These are phyloP conservation scores for Calonectria leucothoes DNA, from an alignment of 2,329 filamentous ascomycete genomes.

Conservation along the genomic window DNA sequence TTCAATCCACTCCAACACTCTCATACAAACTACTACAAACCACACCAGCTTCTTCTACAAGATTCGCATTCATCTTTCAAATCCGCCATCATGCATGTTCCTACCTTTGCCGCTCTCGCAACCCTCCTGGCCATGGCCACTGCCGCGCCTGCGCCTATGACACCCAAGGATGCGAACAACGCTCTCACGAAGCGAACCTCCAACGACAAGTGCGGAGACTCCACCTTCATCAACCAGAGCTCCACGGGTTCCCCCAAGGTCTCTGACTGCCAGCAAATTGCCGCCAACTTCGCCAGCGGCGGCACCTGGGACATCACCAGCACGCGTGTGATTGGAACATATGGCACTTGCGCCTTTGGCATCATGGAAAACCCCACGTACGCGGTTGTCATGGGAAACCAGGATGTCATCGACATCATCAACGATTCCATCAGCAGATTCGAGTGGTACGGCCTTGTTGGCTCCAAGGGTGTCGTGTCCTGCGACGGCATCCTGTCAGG, in stretches of 20 bases:
- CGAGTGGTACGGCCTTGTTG: not conserved
- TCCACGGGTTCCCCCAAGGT: not conserved
- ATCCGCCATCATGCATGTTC: not conserved
- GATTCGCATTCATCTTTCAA: not conserved
- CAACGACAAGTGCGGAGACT: not conserved
- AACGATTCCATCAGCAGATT: not conserved
- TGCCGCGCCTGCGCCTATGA: not conserved
- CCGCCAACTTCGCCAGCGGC: not conserved
- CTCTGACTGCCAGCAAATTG: not conserved
- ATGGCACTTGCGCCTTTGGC: not conserved
- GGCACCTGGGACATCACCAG: not conserved
- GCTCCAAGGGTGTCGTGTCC: not conserved
- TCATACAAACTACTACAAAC: not conserved
- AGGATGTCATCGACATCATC: not conserved
- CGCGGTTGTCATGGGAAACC: not conserved
- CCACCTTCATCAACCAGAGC: not conserved
- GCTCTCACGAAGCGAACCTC: not conserved
- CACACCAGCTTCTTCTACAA: not conserved
- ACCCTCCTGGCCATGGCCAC: not conserved
- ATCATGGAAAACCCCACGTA: not conserved
- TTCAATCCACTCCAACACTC: not conserved
- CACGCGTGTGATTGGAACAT: not conserved
- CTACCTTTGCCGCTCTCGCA: not conserved
- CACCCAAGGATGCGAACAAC: not conserved
- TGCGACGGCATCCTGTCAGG: not conserved